A percentile compares a stretch with the other conserved stretches of the same genome.
Evolutionary conservation across 495 filamentous ascomycete species (phyloP).

Genomic region (Podospora didyma): DNA sequence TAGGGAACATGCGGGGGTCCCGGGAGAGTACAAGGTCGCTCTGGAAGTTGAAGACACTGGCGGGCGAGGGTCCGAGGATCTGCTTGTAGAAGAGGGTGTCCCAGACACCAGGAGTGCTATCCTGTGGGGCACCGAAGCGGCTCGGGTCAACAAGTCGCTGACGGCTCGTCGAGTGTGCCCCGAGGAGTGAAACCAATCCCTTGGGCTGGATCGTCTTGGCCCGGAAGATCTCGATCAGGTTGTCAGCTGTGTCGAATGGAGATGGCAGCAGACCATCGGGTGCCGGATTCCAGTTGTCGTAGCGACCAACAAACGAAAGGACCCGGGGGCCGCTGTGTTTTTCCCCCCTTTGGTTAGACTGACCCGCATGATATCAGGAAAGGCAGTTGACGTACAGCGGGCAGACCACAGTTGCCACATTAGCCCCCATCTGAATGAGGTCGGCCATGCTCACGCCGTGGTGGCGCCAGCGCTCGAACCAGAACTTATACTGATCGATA

Average conservation of each 20-base stretch:
- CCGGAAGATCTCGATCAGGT: constrained; percentile 36
- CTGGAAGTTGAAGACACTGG: constrained; percentile 39
- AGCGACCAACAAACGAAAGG: constrained; percentile 29
- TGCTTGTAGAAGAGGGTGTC: constrained; percentile 43
- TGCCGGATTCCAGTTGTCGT: constrained; percentile 19
- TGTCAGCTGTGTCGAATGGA: constrained; percentile 18
- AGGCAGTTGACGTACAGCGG: constrained; percentile 20
- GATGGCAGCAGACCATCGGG: constrained; percentile 27
- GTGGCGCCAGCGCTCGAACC: constrained; percentile 26
- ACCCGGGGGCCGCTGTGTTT: constrained; percentile 28
- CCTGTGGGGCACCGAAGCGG: constrained; percentile 30
- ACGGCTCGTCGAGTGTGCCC: constrained; percentile 44
- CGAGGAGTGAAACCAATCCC: constrained; percentile 46
- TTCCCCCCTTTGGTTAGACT: not conserved
- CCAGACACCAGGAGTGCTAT: constrained; percentile 33
- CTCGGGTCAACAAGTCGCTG: constrained; percentile 42
- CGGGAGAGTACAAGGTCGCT: constrained; percentile 39
- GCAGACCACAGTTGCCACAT: constrained; percentile 33
- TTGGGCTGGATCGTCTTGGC: constrained; percentile 45
- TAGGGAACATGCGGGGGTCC: constrained; percentile 27
- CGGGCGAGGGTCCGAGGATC: constrained; percentile 34
- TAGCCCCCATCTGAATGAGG: constrained; percentile 37
- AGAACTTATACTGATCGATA: constrained; percentile 22
- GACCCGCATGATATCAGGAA: not conserved
- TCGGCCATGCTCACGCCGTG: constrained; percentile 38